Conservation (phyloP, 2,329 filamentous ascomycete genomes). For the Mariannaea elegans region DNA sequence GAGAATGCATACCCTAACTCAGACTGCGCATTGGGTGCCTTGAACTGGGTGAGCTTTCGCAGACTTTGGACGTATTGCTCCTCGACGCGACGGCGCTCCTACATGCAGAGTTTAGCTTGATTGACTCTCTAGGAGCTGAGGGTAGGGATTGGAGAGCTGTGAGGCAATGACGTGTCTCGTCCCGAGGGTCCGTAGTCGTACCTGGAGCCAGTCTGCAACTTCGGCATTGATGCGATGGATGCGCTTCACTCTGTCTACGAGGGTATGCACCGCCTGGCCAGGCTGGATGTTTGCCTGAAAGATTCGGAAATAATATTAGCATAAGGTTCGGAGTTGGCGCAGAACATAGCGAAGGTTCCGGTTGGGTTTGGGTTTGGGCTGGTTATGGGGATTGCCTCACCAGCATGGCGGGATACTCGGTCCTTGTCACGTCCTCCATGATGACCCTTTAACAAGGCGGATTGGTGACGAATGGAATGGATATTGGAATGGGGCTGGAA, state of each 20-base stretch:
- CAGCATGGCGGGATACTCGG: constrained; percentile 95
- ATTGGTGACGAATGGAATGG: constrained; percentile 25
- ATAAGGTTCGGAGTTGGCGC: constrained; percentile 5
- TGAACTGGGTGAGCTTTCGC: constrained; percentile 80
- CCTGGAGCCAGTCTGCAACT: constrained; percentile 97
- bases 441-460: constrained; percentile 31
- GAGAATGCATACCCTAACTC: constrained; percentile 80
- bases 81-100: constrained; percentile 94
- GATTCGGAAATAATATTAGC: constrained; percentile 33
- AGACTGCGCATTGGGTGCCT: constrained; percentile 76
- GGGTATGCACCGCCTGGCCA: constrained; percentile 78
- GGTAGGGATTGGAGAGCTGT: neutral
- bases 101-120: constrained; percentile 30
- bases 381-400: constrained; percentile 62
- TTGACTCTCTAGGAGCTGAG: neutral
- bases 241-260: constrained; percentile 88
- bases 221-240: constrained; percentile 88
- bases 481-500: neutral
- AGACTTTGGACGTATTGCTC: constrained; percentile 87
- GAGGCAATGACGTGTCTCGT: neutral
- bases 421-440: constrained; percentile 82
- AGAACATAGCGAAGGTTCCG: neutral
- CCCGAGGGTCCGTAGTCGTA: constrained; percentile 53
- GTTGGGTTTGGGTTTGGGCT: neutral
- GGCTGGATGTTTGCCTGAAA: constrained; percentile 81